Conservation (phyloP, 192 early-diverging fungal species). For the Coemansia sp. region DNA sequence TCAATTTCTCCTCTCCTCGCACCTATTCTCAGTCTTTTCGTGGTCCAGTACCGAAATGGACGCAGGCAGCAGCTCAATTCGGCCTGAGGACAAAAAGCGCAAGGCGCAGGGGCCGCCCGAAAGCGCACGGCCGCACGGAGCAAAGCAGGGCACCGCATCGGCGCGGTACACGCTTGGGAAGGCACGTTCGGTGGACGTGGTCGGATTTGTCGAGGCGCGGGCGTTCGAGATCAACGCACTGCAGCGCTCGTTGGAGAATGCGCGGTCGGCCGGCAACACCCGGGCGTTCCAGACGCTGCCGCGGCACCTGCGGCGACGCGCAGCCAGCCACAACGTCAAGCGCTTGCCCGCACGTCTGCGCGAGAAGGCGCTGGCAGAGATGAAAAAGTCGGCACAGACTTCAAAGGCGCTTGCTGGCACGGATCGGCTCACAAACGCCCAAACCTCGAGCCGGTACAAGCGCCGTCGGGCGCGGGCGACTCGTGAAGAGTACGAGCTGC, state of each 20-base stretch:
- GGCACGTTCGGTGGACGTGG: slow-evolving; percentile 42
- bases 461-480: slow-evolving; percentile 23
- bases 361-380: slow-evolving; percentile 72
- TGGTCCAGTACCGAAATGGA: neutral
- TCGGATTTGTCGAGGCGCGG: slow-evolving; percentile 59
- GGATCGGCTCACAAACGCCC: slow-evolving; percentile 17
- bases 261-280: slow-evolving; percentile 53
- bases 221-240: slow-evolving; percentile 84
- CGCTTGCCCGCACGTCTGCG: slow-evolving; percentile 80
- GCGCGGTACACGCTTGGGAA: slow-evolving; percentile 29
- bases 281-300: slow-evolving; percentile 89
- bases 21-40: too few relatives aligned
- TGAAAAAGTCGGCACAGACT: slow-evolving; percentile 40
- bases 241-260: slow-evolving; percentile 67
- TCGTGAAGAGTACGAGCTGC: slow-evolving; percentile 36
- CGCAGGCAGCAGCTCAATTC: neutral
- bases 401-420: slow-evolving; percentile 16
- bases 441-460: slow-evolving; percentile 39
- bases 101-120: neutral
- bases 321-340: slow-evolving; percentile 92
- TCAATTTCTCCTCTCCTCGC: too few relatives aligned
- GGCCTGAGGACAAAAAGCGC: neutral
- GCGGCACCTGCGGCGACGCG: slow-evolving; percentile 84
- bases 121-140: neutral
- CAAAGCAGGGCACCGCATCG: neutral